Evolutionary conservation across 2,329 filamentous ascomycete genomes (phyloP).

Genomic region (Claviceps fusiformis): DNA sequence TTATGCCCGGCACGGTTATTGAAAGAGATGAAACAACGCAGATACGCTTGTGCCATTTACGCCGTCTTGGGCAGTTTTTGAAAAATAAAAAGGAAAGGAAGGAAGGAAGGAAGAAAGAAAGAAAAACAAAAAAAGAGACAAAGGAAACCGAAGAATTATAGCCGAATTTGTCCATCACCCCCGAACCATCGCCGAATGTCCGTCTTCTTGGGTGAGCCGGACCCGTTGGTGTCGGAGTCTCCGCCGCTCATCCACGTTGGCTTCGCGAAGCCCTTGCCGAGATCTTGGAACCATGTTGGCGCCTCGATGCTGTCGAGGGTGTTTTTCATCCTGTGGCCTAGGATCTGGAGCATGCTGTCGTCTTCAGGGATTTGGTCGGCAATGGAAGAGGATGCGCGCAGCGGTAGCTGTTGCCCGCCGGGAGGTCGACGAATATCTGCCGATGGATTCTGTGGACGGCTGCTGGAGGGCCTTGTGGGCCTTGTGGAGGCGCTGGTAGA

Average conservation of each 20-base stretch:
- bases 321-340: constrained; percentile 79
- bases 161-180: constrained; percentile 19
- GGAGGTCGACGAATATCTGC: constrained; percentile 15
- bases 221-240: constrained; percentile 28
- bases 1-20: no score
- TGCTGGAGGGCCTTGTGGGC: constrained; percentile 20
- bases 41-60: background rate
- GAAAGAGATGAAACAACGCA: no score
- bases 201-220: constrained; percentile 17
- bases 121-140: no score
- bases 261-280: constrained; percentile 55
- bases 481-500: constrained; percentile 16
- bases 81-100: background rate
- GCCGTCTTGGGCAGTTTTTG: background rate
- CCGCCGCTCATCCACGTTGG: constrained; percentile 75
- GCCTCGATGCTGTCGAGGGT: constrained; percentile 74
- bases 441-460: constrained; percentile 28
- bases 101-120: no score
- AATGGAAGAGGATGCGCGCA: background rate
- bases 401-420: background rate
- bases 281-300: constrained; percentile 69
- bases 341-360: constrained; percentile 70
- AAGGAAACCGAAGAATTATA: constrained; percentile 3
- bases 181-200: constrained; percentile 48
- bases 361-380: constrained; percentile 47